These are phyloP conservation scores for Fragilaria crotonensis DNA, from an alignment of 108 stramenopile genomes.

Conservation along the genomic window DNA sequence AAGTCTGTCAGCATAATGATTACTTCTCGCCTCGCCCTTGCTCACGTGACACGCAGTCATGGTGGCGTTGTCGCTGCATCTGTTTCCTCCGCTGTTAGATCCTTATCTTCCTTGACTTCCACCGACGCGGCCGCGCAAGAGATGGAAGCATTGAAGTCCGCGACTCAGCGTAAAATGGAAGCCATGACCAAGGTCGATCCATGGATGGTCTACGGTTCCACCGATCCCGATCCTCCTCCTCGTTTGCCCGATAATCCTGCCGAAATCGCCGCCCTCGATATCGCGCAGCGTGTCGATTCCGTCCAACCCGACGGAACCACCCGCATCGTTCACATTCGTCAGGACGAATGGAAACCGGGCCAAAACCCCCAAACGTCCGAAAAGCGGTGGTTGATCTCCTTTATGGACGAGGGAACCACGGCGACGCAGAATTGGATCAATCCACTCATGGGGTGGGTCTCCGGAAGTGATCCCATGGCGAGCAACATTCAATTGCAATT, in stretches of 20 bases:
- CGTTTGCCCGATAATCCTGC: conserved; percentile 62
- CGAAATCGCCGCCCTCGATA: conserved; percentile 71
- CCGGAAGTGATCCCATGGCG: conserved; percentile 85
- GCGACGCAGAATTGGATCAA: conserved; percentile 74
- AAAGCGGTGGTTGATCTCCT: conserved; percentile 68
- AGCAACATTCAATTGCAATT: conserved; percentile 59
- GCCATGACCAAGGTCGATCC: conserved; percentile 9
- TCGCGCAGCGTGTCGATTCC: conserved; percentile 44
- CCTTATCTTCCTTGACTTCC: background rate
- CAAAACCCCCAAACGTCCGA: conserved; percentile 52
- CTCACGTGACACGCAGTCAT: too few species aligned
- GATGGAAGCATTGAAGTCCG: conserved; percentile 4
- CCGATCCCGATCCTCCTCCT: conserved; percentile 38
- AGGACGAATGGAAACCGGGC: conserved; percentile 47
- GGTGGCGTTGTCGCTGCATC: too few species aligned
- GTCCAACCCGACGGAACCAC: conserved; percentile 47
- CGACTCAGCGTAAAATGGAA: conserved; percentile 7
- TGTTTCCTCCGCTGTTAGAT: background rate
- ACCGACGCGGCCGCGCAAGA: conserved; percentile 17
- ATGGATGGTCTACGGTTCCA: conserved; percentile 9
- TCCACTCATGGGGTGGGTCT: conserved; percentile 95
- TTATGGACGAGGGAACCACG: conserved; percentile 61
- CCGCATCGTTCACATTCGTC: conserved; percentile 67
- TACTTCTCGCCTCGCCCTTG: too few species aligned
- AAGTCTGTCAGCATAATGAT: too few species aligned